Base-by-base conservation (phyloP, 129 eudicot species). In the Solidago caesia region DNA sequence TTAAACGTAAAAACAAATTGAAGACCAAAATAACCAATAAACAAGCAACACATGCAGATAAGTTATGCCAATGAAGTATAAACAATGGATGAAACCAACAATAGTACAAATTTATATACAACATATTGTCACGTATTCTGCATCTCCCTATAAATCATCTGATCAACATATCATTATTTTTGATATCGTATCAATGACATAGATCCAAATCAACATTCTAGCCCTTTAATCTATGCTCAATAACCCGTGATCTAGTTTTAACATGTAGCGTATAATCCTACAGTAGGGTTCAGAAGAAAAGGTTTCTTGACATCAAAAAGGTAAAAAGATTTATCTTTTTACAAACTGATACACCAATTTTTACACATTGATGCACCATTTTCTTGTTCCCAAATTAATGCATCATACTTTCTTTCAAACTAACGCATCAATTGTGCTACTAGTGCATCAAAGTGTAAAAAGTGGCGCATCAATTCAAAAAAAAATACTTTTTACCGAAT, bases 1-100 rank as follows among this genome's bases (percentile, higher is more conserved):
- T 79, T 73, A 60, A 39, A 74, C 4, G 57, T 74, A 21, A 74
- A 75, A 26, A 73, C 45, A 76, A 55, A 59, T 9, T 5, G 39
- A 39, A 65, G 49, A 65, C 8, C 26, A 71, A 49, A 42, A 51
- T 3, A 43, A 58, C 25, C 55, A 51, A 5, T 77, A 44, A 46
- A 60, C 58, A 44, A 59, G 52, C 33, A 60, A 53, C 13, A 26
- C 12, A 68, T 52, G 39, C 48, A 64, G 11, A 49, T 7, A 44
- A 56, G 46, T 44, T 56, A 53, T 53, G 25, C n/a, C 59, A 53
- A 21, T 14, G 59, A 53, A 21, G 3, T 53, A 53, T 11, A 53
- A 53, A 33, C 39, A 33, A 33, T 33, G 39, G 39, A 33, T 33
- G 39, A 33, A 33, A 33, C 39, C 39, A 33, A 33, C 39, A 33